Percentiles rank a stretch among this genome's conserved stretches.
Conservation (phyloP, 164 flowering plant species). For the Sedum album region DNA sequence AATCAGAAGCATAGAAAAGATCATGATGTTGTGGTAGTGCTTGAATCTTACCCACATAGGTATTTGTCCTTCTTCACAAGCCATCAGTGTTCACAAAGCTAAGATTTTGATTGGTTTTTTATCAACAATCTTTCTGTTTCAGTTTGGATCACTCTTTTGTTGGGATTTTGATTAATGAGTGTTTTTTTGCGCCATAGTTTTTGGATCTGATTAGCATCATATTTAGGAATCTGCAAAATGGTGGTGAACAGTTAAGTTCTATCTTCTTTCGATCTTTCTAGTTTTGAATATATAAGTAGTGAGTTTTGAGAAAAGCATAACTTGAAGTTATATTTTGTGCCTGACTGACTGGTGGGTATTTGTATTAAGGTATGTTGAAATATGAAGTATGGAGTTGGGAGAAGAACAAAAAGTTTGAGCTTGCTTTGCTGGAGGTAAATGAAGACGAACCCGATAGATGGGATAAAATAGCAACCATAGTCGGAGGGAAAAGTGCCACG, state of each 20-base stretch:
- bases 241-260: background rate
- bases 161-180: background rate
- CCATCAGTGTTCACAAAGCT: background rate
- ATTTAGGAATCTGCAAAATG: background rate
- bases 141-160: conserved; percentile 5
- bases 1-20: conserved; percentile 9
- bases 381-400: conserved; percentile 57
- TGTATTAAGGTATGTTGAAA: conserved; percentile 16
- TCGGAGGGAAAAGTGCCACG: conserved; percentile 50
- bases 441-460: conserved; percentile 52
- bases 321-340: background rate
- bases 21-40: conserved; percentile 1
- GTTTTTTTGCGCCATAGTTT: background rate
- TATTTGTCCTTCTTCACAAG: conserved; percentile 27
- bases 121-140: conserved; percentile 11
- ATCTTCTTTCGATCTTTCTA: background rate
- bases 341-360: conserved; percentile 23
- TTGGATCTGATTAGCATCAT: background rate
- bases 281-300: too few species aligned
- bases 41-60: conserved; percentile 18
- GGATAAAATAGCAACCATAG: conserved; percentile 51
- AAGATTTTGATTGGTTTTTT: conserved; percentile 4
- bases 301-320: too few species aligned
- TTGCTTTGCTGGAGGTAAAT: conserved; percentile 54
- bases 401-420: conserved; percentile 68